Conservation (phyloP, 305 asterid genomes). For the Nicotiana rustica region DNA sequence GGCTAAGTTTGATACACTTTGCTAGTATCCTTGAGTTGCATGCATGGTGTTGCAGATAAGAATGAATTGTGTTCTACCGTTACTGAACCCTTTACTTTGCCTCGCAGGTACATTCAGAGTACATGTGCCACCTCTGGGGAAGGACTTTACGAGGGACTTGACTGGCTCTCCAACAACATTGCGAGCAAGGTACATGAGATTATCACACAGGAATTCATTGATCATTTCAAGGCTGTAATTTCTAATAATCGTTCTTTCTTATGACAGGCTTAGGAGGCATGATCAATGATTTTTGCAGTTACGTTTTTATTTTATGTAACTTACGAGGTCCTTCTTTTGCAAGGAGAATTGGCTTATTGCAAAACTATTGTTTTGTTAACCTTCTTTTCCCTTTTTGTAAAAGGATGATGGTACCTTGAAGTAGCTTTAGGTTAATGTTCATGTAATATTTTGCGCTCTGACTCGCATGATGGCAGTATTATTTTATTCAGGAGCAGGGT, state of each 20-base stretch:
- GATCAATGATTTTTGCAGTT: conserved; percentile 39
- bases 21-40: not conserved
- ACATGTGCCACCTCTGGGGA: conserved; percentile 74
- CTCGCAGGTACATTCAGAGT: conserved; percentile 73
- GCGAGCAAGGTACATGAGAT: conserved; percentile 58
- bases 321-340: conserved; percentile 28
- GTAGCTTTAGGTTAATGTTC: not conserved
- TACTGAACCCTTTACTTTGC: not conserved
- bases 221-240: not conserved
- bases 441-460: not conserved
- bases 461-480: not conserved
- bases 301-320: conserved; percentile 31
- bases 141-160: conserved; percentile 76
- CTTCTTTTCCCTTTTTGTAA: not conserved
- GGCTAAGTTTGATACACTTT: not conserved
- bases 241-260: not conserved
- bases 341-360: not conserved
- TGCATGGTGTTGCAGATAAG: conserved; percentile 88
- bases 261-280: conserved; percentile 51
- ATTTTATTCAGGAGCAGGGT: not conserved
- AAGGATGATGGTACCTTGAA: not conserved
- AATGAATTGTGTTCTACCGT: conserved; percentile 53
- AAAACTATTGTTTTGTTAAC: not conserved
- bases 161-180: conserved; percentile 84
- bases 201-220: not conserved